Conservation (phyloP, 75 land plant species). For the Sequoiadendron giganteum region DNA sequence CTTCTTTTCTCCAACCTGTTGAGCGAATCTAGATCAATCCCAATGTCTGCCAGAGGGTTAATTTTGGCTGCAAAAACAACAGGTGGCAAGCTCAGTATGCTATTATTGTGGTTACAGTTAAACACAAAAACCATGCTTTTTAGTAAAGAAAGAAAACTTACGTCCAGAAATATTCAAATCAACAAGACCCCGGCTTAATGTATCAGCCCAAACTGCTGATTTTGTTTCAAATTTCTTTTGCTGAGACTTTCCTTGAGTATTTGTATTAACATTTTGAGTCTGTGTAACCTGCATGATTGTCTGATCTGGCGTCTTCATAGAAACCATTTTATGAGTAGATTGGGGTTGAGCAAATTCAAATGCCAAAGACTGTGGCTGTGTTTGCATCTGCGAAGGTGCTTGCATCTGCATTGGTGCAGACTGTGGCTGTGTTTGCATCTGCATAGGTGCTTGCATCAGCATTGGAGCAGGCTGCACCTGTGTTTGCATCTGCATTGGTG, state of each 20-base stretch:
- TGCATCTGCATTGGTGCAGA: conserved; percentile 10
- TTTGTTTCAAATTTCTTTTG: conserved; percentile 53
- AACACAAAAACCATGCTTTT: not conserved
- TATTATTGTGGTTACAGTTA: not conserved
- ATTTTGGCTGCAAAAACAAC: conserved; percentile 61
- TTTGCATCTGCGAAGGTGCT: not conserved
- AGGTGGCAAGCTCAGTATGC: conserved; percentile 1
- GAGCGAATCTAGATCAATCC: conserved; percentile 81
- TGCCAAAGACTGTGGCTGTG: conserved; percentile 27
- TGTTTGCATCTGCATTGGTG: conserved; percentile 1
- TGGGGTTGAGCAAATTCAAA: conserved; percentile 36
- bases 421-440: conserved; percentile 20
- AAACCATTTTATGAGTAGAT: not conserved
- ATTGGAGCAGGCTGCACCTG: conserved; percentile 14
- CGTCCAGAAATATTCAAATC: conserved; percentile 87
- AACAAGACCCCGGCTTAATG: conserved; percentile 75
- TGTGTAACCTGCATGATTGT: not conserved
- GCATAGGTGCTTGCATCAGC: conserved; percentile 11
- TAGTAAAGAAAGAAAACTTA: conserved; percentile 22
- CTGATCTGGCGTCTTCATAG: conserved; percentile 12
- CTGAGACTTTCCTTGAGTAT: conserved; percentile 4
- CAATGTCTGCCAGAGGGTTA: conserved; percentile 88
- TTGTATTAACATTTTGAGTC: not conserved
- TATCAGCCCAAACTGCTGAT: conserved; percentile 91
- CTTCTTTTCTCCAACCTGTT: conserved; percentile 68